Base-by-base conservation (phyloP, 2,329 filamentous ascomycete species). In the Parafenestella ontariensis region DNA sequence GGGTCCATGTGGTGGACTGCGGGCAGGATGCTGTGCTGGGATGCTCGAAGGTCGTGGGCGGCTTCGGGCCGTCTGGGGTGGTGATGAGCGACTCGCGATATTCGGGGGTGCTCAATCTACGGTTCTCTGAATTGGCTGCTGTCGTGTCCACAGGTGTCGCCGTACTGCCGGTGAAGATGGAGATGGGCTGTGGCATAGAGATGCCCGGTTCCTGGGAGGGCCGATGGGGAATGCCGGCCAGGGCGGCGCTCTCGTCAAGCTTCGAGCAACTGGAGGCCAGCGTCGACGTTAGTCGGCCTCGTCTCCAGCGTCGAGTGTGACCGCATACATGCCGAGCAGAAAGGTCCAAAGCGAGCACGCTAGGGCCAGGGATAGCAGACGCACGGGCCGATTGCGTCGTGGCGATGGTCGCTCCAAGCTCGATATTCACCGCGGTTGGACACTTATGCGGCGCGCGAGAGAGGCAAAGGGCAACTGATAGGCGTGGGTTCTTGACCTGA, bases 141-240 rank as follows among this genome's bases (percentile, higher is more conserved):
- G 21, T 51, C 33, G 47, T n/a, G n/a, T 50, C 43, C 40, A 52
- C 42, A 34, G 60, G 29, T 29, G 54, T 52, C 42, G 60, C 44
- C 39, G 60, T 46, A 54, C 31, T 51, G 33, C 56, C 58, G 54
- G 60, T 60, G 49, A 62, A 61, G 50, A 62, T 61, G 55, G 62
- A 62, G 21, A 46, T 56, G 49, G 48, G 54, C 54, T 55, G 51
- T 41, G 42, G 50, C 59, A 62, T 62, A 51, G 47, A 52, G 46
- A 45, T 49, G 50, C 49, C 31, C 13, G 48, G 43, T 37, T 42
- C n/a, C 36, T 33, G 26, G 11, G 13, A 36, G 42, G 54, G 20
- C 42, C 44, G 48, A 46, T 23, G 31, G 52, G 49, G 49, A 44
- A 44, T 45, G 49, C 59, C 50, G 57, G 54, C 53, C 53, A 52